Percentiles rank a stretch among this genome's conserved stretches.
These are phyloP conservation scores for Phaeosphaeria sp. DNA, from an alignment of 2,329 filamentous ascomycete genomes.

Conservation along the genomic window DNA sequence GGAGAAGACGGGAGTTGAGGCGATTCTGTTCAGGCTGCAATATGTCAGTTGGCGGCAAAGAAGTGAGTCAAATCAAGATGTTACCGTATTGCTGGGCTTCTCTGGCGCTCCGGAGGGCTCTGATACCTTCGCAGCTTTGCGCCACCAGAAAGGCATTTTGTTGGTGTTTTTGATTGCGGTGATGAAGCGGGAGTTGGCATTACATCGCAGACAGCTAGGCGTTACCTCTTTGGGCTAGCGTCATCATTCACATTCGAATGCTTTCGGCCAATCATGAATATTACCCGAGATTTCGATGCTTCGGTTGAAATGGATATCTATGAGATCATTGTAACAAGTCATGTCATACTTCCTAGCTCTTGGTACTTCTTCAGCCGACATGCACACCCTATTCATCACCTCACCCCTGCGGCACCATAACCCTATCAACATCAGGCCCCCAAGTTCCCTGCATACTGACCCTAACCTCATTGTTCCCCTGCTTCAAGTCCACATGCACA, in stretches of 20 bases:
- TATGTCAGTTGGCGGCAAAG: not conserved
- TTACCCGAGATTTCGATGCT: too few species aligned
- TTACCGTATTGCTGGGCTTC: not conserved
- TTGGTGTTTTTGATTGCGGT: not conserved
- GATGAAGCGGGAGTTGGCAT: not conserved
- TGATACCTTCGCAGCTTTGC: not conserved
- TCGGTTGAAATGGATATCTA: too few species aligned
- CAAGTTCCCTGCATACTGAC: constrained; percentile 55
- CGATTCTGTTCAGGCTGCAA: constrained; percentile 1
- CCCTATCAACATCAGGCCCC: constrained; percentile 62
- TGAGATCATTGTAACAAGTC: too few species aligned
- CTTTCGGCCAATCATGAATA: too few species aligned
- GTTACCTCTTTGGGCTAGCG: constrained; percentile 3
- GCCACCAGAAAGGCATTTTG: not conserved
- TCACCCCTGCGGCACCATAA: constrained; percentile 56
- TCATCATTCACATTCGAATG: too few species aligned
- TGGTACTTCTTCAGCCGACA: too few species aligned
- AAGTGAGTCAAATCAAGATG: too few species aligned
- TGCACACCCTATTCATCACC: constrained; percentile 9
- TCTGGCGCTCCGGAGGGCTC: not conserved
- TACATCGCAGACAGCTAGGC: not conserved
- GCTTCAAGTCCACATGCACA: constrained; percentile 57
- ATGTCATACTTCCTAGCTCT: too few species aligned
- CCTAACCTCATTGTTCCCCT: constrained; percentile 59
- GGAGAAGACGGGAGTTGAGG: constrained; percentile 11